Evolutionary conservation across 192 early-diverging fungal species (phyloP).

Genomic region (Pilaira anomala): DNA sequence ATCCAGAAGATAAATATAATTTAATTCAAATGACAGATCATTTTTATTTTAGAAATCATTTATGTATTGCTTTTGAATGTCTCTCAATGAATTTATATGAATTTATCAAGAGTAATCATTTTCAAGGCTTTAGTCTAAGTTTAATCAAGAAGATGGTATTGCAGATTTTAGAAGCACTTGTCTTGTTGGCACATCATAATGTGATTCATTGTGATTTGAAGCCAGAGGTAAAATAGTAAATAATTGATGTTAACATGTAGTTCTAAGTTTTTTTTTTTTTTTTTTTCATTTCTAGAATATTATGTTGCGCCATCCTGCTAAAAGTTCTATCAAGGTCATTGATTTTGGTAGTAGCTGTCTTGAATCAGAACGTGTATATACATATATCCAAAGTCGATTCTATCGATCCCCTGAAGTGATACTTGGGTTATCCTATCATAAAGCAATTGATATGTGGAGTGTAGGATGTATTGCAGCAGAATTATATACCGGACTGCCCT

Average conservation of each 20-base stretch:
- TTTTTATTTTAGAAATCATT: conserved; percentile 95
- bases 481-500: conserved; percentile 81
- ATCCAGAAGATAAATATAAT: conserved; percentile 76
- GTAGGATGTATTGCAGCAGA: conserved; percentile 97
- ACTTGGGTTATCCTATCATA: conserved; percentile 74
- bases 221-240: conserved; percentile 90
- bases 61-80: conserved; percentile 94
- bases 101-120: conserved; percentile 91
- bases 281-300: conserved; percentile 59
- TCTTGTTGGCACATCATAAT: conserved; percentile 64
- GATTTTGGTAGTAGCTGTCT: conserved; percentile 96
- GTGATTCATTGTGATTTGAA: conserved; percentile 98
- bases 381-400: conserved; percentile 96
- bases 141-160: conserved; percentile 56
- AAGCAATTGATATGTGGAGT: conserved; percentile 97
- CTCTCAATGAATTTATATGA: conserved; percentile 96
- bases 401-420: conserved; percentile 99
- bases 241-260: conserved; percentile 23
- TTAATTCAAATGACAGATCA: conserved; percentile 86
- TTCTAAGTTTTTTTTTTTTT: neutral
- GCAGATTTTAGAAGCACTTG: conserved; percentile 83
- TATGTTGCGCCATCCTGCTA: conserved; percentile 67
- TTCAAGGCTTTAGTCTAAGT: conserved; percentile 80
- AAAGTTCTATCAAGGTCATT: conserved; percentile 90
- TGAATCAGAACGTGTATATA: conserved; percentile 92